Evolutionary conservation across 2,329 filamentous ascomycete genomes (phyloP).

Genomic region (Bipolaris bicolor): DNA sequence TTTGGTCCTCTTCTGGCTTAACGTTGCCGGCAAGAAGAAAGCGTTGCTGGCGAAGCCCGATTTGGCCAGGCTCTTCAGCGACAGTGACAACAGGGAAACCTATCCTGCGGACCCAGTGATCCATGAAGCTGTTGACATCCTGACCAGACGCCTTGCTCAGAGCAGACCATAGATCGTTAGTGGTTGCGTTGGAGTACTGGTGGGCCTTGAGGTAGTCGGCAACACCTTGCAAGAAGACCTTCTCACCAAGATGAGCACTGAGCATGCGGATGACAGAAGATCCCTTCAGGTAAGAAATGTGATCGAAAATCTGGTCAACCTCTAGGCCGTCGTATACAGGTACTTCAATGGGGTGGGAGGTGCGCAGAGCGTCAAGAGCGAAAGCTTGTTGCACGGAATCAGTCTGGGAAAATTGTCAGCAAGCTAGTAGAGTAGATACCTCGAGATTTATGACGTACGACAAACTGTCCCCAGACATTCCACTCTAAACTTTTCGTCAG

Average conservation of each 20-base stretch:
- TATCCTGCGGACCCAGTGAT: constrained; percentile 93
- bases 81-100: constrained; percentile 91
- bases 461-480: constrained; percentile 97
- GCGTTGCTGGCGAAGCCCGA: constrained; percentile 81
- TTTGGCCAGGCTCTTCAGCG: constrained; percentile 80
- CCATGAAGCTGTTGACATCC: constrained; percentile 87
- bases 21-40: constrained; percentile 93
- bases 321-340: constrained; percentile 92
- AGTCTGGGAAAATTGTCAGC: constrained; percentile 62
- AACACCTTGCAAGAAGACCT: constrained; percentile 90
- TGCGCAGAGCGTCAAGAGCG: constrained; percentile 84
- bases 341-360: constrained; percentile 95
- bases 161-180: constrained; percentile 87
- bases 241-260: constrained; percentile 83
- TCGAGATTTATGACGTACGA: constrained; percentile 66
- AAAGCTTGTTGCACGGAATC: constrained; percentile 94
- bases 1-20: constrained; percentile 87
- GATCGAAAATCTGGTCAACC: constrained; percentile 97
- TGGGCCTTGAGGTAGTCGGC: constrained; percentile 87
- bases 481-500: constrained; percentile 66
- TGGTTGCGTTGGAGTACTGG: constrained; percentile 88
- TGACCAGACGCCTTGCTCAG: constrained; percentile 85
- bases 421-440: constrained; percentile 52
- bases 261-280: constrained; percentile 97
- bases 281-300: constrained; percentile 95